Evolutionary conservation across 768 basidiomycete genomes (phyloP), one percentile per base, ranked within the genome.

Genomic region (Xerocomus spinulosus): DNA sequence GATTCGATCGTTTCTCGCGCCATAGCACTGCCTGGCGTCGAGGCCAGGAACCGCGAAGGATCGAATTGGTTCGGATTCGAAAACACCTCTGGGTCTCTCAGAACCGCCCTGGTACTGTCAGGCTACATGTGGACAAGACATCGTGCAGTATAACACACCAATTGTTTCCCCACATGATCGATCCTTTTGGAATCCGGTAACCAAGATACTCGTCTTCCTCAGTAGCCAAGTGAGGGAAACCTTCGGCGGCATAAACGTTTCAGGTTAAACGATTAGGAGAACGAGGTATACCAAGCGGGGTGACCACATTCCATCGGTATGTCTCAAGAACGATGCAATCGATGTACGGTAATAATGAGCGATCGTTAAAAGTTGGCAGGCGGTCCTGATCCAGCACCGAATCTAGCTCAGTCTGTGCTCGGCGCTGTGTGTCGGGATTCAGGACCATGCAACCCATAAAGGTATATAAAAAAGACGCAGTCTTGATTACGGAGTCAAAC

Each of bases 141-240:
- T 43, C 26, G 26, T 24, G 6, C 12, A 2, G 32, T 15, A 13
- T 29, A 25, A 30, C 45, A 20, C 18, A 69, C 72, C 73, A 76
- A 8, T 70, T 65, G 46, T 75, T 76, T 5, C 69, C 66, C 5
- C 72, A 49, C 7, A 75, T 55, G 2, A 69, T 70, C 2, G 73
- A 57, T 5, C 68, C 69, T 44, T 71, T 68, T 1, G 77, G 77
- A 15, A 78, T 72, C 9, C 44, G 52, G 47, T 70, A 73, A 2
- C 70, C 74, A 5, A 52, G 44, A 10, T 46, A 51, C 9, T 49
- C 51, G 15, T 50, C 56, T 4, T 52, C 56, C 20, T 56, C 49
- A 44, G 70, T 77, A 12, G 67, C 64, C 50, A 74, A 73, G 18
- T 56, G 54, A 21, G 54, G 56, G 10, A 56, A 36, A 7, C 75